Percentiles rank a stretch among this genome's conserved stretches.
Evolutionary conservation across 2,329 filamentous ascomycete genomes (phyloP).

Genomic region (Bipolaris sorokiniana): DNA sequence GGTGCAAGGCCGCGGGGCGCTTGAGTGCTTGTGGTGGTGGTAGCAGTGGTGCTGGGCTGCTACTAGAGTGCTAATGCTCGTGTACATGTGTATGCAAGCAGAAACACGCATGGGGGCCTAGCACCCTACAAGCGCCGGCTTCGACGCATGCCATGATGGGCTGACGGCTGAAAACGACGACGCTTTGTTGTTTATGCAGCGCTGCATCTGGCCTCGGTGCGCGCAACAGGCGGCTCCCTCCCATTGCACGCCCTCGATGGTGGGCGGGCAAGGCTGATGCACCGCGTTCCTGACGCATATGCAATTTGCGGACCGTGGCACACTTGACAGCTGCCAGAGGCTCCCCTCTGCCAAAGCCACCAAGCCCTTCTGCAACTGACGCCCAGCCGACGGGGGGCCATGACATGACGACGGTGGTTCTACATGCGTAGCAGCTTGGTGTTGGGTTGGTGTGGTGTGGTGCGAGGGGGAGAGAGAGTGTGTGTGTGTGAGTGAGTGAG

Average conservation of each 20-base stretch:
- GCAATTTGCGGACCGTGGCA: slow-evolving; percentile 48
- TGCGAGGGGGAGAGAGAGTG: slow-evolving; percentile 9
- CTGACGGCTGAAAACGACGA: slow-evolving; percentile 24
- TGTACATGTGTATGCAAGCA: background rate
- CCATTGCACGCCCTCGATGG: slow-evolving; percentile 25
- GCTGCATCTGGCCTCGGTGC: slow-evolving; percentile 23
- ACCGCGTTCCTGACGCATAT: slow-evolving; percentile 52
- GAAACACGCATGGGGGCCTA: slow-evolving; percentile 21
- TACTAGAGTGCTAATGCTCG: too few relatives aligned
- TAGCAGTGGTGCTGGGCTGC: too few relatives aligned
- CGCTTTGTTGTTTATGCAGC: slow-evolving; percentile 38
- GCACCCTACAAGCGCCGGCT: slow-evolving; percentile 27
- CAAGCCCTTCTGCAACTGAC: background rate
- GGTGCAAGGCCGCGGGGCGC: too few relatives aligned
- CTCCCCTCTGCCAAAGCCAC: slow-evolving; percentile 32
- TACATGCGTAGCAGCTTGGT: too few relatives aligned
- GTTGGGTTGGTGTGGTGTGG: slow-evolving; percentile 25
- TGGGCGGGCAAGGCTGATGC: slow-evolving; percentile 46
- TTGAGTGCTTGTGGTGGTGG: too few relatives aligned
- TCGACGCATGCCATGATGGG: too few relatives aligned
- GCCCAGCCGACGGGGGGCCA: slow-evolving; percentile 7
- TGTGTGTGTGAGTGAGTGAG: background rate
- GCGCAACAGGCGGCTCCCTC: slow-evolving; percentile 45
- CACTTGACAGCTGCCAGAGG: slow-evolving; percentile 44
- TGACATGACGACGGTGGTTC: slow-evolving; percentile 36